Conservation (phyloP, 208 protist species). For the Trichomonas gallinae region DNA sequence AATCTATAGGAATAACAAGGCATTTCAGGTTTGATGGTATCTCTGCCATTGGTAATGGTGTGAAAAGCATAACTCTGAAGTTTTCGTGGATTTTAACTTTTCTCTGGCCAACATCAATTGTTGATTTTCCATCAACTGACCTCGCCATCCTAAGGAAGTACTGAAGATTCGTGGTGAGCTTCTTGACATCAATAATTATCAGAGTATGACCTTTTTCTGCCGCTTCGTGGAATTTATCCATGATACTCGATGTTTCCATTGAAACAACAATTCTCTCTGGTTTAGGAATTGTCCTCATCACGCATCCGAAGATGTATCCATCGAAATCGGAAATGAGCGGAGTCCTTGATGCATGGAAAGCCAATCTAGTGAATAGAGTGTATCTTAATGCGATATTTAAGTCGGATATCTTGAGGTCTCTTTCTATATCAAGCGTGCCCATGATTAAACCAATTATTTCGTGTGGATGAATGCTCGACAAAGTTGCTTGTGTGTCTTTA, state of each 20-base stretch:
- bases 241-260: neutral
- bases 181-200: neutral
- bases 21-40: neutral
- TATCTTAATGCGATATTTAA: neutral
- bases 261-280: neutral
- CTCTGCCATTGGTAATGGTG: neutral
- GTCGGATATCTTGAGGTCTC: neutral
- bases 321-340: neutral
- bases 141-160: neutral
- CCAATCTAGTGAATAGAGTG: neutral
- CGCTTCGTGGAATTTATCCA: neutral
- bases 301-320: neutral
- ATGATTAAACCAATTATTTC: neutral
- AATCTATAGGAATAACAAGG: neutral
- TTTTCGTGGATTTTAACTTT: neutral
- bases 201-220: neutral
- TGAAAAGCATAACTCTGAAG: neutral
- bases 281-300: neutral
- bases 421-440: neutral
- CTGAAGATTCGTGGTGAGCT: neutral
- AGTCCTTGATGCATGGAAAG: neutral
- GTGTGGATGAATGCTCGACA: neutral
- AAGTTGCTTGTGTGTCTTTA: neutral
- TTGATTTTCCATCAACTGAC: neutral
- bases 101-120: neutral